Evolutionary conservation across 139 green algal species (phyloP).

Genomic region (Micromonas pusilla): DNA sequence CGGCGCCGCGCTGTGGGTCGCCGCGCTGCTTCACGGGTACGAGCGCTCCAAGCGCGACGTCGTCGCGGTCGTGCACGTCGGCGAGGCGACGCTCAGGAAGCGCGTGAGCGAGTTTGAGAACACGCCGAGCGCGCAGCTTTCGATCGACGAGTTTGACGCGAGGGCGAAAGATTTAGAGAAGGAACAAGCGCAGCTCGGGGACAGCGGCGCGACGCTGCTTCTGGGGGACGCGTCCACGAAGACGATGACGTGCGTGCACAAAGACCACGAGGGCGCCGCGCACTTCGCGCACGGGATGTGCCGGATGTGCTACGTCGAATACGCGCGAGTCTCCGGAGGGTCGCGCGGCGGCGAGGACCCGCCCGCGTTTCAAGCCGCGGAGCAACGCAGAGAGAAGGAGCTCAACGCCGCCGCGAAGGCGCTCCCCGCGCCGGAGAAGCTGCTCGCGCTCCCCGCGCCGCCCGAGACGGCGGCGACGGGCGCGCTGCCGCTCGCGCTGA

Average conservation of each 20-base stretch:
- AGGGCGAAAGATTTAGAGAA: conserved; percentile 36
- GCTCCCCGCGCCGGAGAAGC: background rate
- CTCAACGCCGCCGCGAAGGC: background rate
- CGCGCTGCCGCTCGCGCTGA: no score
- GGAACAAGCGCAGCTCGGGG: conserved; percentile 17
- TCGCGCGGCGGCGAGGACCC: conserved; percentile 47
- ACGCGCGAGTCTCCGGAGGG: conserved; percentile 49
- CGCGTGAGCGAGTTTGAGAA: conserved; percentile 75
- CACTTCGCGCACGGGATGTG: conserved; percentile 44
- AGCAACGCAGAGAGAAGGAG: conserved; percentile 2
- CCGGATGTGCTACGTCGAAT: conserved; percentile 49
- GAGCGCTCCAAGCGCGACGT: conserved; percentile 67
- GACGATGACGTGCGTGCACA: conserved; percentile 27
- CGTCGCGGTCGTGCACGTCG: conserved; percentile 79
- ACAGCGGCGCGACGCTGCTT: background rate
- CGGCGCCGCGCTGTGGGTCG: conserved; percentile 89
- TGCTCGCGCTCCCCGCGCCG: background rate
- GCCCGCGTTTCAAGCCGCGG: conserved; percentile 45
- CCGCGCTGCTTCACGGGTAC: conserved; percentile 81
- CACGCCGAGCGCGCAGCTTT: conserved; percentile 53
- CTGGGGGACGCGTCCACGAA: background rate
- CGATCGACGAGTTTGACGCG: conserved; percentile 41
- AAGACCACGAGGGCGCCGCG: conserved; percentile 20
- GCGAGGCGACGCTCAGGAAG: conserved; percentile 75
- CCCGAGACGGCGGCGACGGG: no score